Evolutionary conservation across 768 basidiomycete genomes (phyloP).

Genomic region (Auriscalpium microsporum): DNA sequence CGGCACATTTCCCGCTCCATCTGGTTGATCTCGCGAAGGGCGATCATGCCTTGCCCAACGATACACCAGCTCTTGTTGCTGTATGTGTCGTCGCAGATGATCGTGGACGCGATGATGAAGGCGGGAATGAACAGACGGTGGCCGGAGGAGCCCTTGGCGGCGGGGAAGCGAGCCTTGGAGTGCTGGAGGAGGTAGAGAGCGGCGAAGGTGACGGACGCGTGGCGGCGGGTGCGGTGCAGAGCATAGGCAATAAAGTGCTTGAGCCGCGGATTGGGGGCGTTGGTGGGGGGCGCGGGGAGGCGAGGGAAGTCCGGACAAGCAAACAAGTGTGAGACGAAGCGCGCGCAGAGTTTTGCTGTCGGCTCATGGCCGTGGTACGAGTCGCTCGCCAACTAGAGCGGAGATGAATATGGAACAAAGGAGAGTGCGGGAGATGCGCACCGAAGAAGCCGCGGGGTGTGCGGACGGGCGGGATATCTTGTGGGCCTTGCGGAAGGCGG

Average conservation of each 20-base stretch:
- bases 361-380: conserved; percentile 72
- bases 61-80: too few species aligned
- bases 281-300: conserved; percentile 21
- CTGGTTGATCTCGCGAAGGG: too few species aligned
- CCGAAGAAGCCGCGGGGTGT: too few species aligned
- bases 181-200: conserved; percentile 34
- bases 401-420: conserved; percentile 4
- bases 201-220: conserved; percentile 48
- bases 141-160: too few species aligned
- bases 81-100: too few species aligned
- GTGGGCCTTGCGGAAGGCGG: conserved; percentile 16
- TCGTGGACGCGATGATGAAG: too few species aligned
- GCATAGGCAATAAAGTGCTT: conserved; percentile 84
- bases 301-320: conserved; percentile 80
- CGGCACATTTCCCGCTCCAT: too few species aligned
- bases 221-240: conserved; percentile 67
- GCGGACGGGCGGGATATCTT: conserved; percentile 11
- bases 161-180: not conserved
- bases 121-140: too few species aligned
- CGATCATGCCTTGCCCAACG: too few species aligned
- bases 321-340: conserved; percentile 81
- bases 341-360: conserved; percentile 56
- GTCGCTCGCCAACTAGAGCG: conserved; percentile 25
- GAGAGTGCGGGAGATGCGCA: not conserved
- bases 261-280: conserved; percentile 34